Conservation (phyloP, 2,329 filamentous ascomycete genomes). For the Diaporthe amygdali region DNA sequence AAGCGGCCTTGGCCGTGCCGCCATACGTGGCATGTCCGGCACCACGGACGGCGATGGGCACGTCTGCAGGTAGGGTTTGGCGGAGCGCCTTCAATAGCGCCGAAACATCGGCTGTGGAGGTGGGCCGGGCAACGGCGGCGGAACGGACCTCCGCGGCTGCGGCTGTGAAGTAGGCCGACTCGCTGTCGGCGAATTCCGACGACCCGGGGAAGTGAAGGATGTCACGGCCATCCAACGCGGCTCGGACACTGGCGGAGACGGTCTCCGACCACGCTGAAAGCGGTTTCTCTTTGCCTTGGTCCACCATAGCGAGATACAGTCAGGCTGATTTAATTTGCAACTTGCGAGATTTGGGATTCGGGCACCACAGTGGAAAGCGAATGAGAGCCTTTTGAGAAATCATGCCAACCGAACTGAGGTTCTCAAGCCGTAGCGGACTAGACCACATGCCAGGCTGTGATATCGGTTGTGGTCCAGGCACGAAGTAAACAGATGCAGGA, state of each 20-base stretch:
- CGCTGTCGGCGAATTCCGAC: background rate
- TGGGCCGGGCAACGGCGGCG: background rate
- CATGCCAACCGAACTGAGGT: background rate
- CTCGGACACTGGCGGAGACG: background rate
- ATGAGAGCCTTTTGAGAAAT: background rate
- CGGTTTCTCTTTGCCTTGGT: background rate
- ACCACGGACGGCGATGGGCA: slow-evolving; percentile 10
- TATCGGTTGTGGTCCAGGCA: background rate
- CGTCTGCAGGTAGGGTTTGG: background rate
- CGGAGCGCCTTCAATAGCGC: background rate
- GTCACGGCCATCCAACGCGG: background rate
- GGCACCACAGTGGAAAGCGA: background rate
- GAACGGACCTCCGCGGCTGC: background rate
- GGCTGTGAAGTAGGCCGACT: slow-evolving; percentile 5
- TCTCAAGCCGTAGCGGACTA: background rate
- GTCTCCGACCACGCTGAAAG: slow-evolving; percentile 20
- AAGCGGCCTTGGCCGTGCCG: slow-evolving; percentile 8
- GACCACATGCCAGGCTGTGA: background rate
- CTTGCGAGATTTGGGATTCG: background rate
- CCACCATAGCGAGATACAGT: background rate
- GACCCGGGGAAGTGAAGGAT: slow-evolving; percentile 15
- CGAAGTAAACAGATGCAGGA: background rate
- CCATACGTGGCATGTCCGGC: slow-evolving; percentile 1
- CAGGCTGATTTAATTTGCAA: background rate
- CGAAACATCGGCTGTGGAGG: slow-evolving; percentile 6